Base-by-base conservation (phyloP, 225 moss, liverwort and hornwort species). In the Polytrichum formosum region DNA sequence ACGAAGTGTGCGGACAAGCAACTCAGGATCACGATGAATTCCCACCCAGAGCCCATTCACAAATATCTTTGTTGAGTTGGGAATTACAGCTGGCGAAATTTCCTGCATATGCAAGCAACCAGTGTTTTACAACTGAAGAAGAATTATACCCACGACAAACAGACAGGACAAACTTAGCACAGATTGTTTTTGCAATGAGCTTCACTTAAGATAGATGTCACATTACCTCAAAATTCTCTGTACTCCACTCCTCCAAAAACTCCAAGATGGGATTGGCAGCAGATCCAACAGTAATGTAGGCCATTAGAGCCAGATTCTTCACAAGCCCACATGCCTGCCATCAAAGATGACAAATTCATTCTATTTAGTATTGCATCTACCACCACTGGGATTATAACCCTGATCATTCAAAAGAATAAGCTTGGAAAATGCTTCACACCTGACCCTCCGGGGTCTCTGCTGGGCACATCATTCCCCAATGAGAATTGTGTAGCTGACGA, bases 381-480 rank as follows among this genome's bases (percentile, higher is more conserved):
- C 46, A 46, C 46, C 46, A 46, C 46, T 46, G 13, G 46, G 35
- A 35, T 35, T 35, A 8, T 46, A 46, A 2, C 46, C 46, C 0
- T 16, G 16, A 46, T 46, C 46, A 46, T 46, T 46, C 46, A 46
- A 46, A 46, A 46, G 46, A 46, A 46, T 46, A 46, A 13, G 46
- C 46, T 46, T 46, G 13, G 16, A 46, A 46, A 46, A 46, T 46
- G 46, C 13, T 58, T 6, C 67, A 46, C 29, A 82, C 82, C 82
- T 98, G 98, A 29, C 98, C 98, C 79, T 98, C 98, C 1, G 98
- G 98, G 18, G 98, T 98, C 76, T 98, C 98, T 66, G 98, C 98
- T 18, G 98, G 98, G 77, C 98, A 98, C 98, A 98, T 98, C 98
- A 98, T 98, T 28, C 98, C 98, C 98, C 98, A 98, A 66, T 98